Evolutionary conservation across 345 rosid species (phyloP).

Genomic region (Erucastrum elatum): DNA sequence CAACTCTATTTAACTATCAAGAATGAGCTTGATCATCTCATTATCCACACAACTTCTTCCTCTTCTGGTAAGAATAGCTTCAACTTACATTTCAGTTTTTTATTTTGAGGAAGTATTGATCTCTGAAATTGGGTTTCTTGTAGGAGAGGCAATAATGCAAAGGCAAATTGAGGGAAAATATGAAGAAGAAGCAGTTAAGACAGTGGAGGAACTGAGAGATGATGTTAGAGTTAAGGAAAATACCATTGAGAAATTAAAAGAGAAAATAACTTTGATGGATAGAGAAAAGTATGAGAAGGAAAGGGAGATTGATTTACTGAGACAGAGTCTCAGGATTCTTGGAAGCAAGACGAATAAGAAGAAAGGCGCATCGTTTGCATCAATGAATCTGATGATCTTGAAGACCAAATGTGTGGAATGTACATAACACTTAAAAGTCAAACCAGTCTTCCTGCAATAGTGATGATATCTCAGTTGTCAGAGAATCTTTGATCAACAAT

Average conservation of each 20-base stretch:
- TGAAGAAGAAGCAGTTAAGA: slow-evolving; percentile 29
- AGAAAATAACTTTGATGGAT: slow-evolving; percentile 48
- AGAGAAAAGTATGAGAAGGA: slow-evolving; percentile 49
- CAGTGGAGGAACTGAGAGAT: slow-evolving; percentile 52
- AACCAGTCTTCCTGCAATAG: slow-evolving; percentile 24
- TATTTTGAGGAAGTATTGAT: not conserved
- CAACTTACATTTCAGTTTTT: not conserved
- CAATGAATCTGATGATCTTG: slow-evolving; percentile 19
- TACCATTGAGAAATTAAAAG: slow-evolving; percentile 46
- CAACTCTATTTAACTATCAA: slow-evolving; percentile 79
- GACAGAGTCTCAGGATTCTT: slow-evolving; percentile 70
- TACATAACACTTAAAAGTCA: slow-evolving; percentile 32
- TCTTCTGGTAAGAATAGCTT: slow-evolving; percentile 36
- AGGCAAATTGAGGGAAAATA: slow-evolving; percentile 54
- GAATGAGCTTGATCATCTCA: slow-evolving; percentile 83
- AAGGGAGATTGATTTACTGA: slow-evolving; percentile 63
- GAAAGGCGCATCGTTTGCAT: not conserved
- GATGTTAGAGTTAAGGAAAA: slow-evolving; percentile 59
- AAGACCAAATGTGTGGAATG: slow-evolving; percentile 38
- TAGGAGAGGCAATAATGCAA: slow-evolving; percentile 47
- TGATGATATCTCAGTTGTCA: slow-evolving; percentile 3
- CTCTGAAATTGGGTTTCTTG: slow-evolving; percentile 3
- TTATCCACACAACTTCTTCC: slow-evolving; percentile 53
- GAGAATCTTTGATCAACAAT: slow-evolving; percentile 14
- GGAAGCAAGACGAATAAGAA: slow-evolving; percentile 41